These are phyloP conservation scores for Sequoiadendron giganteum DNA, from an alignment of 75 land plant species.

Conservation along the genomic window DNA sequence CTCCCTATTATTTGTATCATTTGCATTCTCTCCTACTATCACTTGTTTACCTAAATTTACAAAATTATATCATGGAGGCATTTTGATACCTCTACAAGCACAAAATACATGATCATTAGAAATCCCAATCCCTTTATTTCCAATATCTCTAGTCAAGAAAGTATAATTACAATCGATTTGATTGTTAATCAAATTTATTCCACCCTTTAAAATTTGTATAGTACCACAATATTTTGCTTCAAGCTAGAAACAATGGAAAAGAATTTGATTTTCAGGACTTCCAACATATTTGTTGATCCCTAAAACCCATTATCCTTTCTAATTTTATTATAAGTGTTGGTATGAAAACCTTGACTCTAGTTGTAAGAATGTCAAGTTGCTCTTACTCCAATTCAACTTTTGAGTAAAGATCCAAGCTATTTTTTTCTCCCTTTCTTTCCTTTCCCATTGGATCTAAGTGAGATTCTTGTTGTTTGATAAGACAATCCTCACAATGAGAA, in stretches of 20 bases:
- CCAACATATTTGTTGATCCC: neutral
- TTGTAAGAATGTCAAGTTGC: neutral
- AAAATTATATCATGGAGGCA: neutral
- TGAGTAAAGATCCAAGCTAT: neutral
- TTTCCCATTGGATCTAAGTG: neutral
- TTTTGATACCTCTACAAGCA: neutral
- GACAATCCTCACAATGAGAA: no score
- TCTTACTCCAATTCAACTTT: neutral
- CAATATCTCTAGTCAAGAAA: neutral
- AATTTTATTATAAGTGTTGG: neutral
- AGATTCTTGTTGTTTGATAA: neutral
- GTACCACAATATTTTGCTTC: neutral
- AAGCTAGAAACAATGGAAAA: neutral
- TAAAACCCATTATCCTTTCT: neutral
- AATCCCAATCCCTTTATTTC: neutral
- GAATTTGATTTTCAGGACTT: neutral
- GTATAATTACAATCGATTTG: neutral
- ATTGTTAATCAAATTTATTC: neutral
- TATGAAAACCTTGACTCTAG: neutral
- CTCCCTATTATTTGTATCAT: neutral
- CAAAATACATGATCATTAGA: neutral
- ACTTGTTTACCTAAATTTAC: neutral
- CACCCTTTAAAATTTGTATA: neutral
- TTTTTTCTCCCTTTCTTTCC: neutral
- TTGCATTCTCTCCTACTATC: neutral